phyloP scores from a whole-genome alignment of 305 asterid genomes.

The Caryopteris hybrid region DNA sequence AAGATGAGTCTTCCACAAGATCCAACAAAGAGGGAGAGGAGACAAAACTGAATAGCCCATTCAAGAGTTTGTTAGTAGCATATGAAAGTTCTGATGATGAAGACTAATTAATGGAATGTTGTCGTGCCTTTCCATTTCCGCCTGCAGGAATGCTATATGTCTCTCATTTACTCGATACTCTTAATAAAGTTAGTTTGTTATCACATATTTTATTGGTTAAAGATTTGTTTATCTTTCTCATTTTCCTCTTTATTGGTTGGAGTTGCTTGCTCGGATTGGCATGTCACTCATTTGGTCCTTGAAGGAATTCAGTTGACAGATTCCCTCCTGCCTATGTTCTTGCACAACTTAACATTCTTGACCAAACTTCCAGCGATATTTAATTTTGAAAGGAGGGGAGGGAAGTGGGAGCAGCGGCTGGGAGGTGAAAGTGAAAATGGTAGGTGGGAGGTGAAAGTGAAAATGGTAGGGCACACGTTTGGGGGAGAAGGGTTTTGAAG shows the following conservation, averaged over 20 bases:
- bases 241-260: slow-evolving; percentile 24
- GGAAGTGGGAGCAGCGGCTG: too few species aligned
- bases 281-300: slow-evolving; percentile 41
- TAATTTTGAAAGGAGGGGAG: too few species aligned
- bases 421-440: too few species aligned
- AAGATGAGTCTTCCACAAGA: slow-evolving; percentile 29
- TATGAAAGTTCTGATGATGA: slow-evolving; percentile 86
- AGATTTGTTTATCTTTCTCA: neutral
- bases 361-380: too few species aligned
- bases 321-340: slow-evolving; percentile 42
- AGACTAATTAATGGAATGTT: slow-evolving; percentile 32
- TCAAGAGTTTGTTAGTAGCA: slow-evolving; percentile 64
- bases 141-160: slow-evolving; percentile 2
- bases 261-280: slow-evolving; percentile 49
- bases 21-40: slow-evolving; percentile 23
- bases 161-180: neutral
- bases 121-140: neutral
- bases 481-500: too few species aligned
- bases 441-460: too few species aligned
- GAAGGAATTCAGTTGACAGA: slow-evolving; percentile 46
- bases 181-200: neutral
- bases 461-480: too few species aligned
- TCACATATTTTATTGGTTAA: neutral
- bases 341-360: slow-evolving; percentile 49
- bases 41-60: slow-evolving; percentile 53